Percentiles rank a stretch among this genome's conserved stretches.
These are phyloP conservation scores for Phytophthora colocasiae DNA, from an alignment of 352 stramenopile species.

Conservation along the genomic window DNA sequence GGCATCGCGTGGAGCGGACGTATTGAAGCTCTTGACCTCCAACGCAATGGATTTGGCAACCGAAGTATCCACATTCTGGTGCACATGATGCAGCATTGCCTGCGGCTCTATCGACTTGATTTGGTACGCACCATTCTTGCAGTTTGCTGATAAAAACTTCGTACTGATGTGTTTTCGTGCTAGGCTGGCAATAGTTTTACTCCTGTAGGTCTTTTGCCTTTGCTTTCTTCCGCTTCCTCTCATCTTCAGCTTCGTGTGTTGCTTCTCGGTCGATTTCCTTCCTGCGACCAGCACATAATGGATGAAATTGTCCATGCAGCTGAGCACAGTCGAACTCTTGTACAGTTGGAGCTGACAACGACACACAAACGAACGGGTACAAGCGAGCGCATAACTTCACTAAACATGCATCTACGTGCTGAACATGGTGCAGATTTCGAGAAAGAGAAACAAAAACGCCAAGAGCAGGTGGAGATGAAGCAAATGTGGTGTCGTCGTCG, in stretches of 20 bases:
- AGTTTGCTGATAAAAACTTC: too few relatives aligned
- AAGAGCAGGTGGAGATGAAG: slow-evolving; percentile 11
- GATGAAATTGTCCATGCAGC: slow-evolving; percentile 13
- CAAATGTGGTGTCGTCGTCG: slow-evolving; percentile 22
- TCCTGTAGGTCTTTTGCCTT: slow-evolving; percentile 29
- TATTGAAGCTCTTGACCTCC: slow-evolving; percentile 44
- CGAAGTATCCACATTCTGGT: slow-evolving; percentile 35
- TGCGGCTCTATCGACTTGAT: slow-evolving; percentile 41
- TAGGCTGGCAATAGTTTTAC: slow-evolving; percentile 49
- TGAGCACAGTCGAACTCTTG: slow-evolving; percentile 37
- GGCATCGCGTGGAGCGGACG: slow-evolving; percentile 49
- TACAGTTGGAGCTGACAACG: slow-evolving; percentile 39
- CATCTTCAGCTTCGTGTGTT: slow-evolving; percentile 42
- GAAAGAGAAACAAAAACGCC: slow-evolving; percentile 17
- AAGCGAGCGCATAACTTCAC: slow-evolving; percentile 15
- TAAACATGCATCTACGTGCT: slow-evolving; percentile 26
- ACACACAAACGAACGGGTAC: slow-evolving; percentile 4
- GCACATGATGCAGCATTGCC: slow-evolving; percentile 45
- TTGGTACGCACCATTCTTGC: slow-evolving; percentile 33
- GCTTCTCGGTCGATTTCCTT: slow-evolving; percentile 38
- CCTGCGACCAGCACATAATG: slow-evolving; percentile 11
- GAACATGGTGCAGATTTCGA: slow-evolving; percentile 5
- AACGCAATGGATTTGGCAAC: slow-evolving; percentile 44
- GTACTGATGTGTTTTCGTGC: neutral
- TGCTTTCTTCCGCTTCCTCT: slow-evolving; percentile 15